These are phyloP conservation scores for Zymoseptoria passerinii DNA, from an alignment of 2,329 filamentous ascomycete species.

Conservation along the genomic window DNA sequence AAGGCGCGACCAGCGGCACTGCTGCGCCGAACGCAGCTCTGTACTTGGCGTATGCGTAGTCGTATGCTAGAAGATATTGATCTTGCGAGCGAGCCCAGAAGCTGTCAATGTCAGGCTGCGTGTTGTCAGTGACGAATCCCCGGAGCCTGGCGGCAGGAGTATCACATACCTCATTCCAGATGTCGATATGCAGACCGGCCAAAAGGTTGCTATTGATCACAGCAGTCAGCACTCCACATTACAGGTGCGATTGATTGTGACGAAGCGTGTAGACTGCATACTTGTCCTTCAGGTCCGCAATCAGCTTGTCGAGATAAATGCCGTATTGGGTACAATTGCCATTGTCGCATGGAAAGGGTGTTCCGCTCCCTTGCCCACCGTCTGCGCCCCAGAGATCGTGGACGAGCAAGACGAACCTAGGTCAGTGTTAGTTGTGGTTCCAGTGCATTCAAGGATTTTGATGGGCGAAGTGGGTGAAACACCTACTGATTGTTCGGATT, in stretches of 20 bases:
- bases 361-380: background rate
- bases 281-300: background rate
- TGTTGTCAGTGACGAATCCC: background rate
- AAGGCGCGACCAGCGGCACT: background rate
- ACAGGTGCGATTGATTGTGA: too few species aligned
- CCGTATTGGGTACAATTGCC: background rate
- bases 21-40: background rate
- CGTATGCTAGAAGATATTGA: background rate
- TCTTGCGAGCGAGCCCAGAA: conserved; percentile 1
- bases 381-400: conserved; percentile 1
- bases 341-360: background rate
- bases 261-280: background rate
- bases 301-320: background rate
- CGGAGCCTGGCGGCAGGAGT: background rate
- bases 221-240: background rate
- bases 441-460: too few species aligned
- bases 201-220: background rate
- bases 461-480: too few species aligned
- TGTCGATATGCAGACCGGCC: background rate
- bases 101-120: background rate
- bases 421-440: too few species aligned
- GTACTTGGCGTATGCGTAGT: conserved; percentile 1
- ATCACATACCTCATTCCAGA: background rate
- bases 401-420: background rate
- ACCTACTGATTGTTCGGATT: background rate